Evolutionary conservation across 2,329 filamentous ascomycete genomes (phyloP).

Genomic region (Parastagonospora avenae): DNA sequence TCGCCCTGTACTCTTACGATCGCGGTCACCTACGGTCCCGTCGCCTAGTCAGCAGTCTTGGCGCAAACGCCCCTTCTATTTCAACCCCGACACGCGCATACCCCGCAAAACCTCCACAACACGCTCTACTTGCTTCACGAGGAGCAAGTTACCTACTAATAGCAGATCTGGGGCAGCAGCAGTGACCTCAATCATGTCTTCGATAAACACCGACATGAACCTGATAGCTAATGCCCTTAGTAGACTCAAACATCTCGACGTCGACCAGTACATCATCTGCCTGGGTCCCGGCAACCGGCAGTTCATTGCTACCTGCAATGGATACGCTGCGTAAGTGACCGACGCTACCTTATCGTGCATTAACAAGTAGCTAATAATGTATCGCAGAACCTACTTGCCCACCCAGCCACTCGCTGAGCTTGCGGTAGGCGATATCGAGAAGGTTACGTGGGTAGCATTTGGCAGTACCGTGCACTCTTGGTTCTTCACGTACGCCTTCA

Average conservation of each 20-base stretch:
- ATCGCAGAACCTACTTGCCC: conserved; percentile 27
- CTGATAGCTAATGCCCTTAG: conserved; percentile 12
- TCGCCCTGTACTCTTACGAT: background rate
- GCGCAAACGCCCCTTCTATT: conserved; percentile 15
- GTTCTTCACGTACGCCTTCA: conserved; percentile 32
- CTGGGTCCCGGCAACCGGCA: conserved; percentile 27
- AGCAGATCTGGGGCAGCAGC: background rate
- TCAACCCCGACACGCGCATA: background rate
- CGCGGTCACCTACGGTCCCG: background rate
- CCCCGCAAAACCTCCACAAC: background rate
- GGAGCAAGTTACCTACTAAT: background rate
- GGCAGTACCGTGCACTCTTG: conserved; percentile 28
- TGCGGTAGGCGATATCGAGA: conserved; percentile 8
- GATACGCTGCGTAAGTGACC: conserved; percentile 30
- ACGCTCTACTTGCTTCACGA: background rate
- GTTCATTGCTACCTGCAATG: conserved; percentile 34
- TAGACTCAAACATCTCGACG: conserved; percentile 17
- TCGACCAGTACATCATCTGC: conserved; percentile 32
- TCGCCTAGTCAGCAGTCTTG: conserved; percentile 10
- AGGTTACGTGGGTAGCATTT: conserved; percentile 33
- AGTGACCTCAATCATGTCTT: conserved; percentile 6
- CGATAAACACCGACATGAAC: background rate
- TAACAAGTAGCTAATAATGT: conserved; percentile 1
- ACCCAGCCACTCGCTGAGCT: conserved; percentile 12
- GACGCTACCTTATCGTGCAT: background rate